Conservation (phyloP, 1,284 basidiomycete species). For the Microbotryum saponariae region DNA sequence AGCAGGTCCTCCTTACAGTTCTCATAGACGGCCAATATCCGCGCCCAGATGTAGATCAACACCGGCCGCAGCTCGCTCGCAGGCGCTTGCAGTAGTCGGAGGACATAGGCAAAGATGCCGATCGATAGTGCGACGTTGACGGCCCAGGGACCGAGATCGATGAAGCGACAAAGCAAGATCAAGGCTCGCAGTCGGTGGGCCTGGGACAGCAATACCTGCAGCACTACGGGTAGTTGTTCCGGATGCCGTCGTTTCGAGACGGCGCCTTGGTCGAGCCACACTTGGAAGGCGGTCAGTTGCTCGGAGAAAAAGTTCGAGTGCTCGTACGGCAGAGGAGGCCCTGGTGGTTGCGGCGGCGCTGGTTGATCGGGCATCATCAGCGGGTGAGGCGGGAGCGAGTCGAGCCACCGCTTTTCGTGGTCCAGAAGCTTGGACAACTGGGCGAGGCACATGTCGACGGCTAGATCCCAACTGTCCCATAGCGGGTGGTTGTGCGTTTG, state of each 20-base stretch:
- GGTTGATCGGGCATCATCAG: conserved; percentile 26
- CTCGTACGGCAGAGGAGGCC: conserved; percentile 52
- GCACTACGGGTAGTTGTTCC: conserved; percentile 91
- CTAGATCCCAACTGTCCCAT: conserved; percentile 97
- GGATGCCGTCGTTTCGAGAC: conserved; percentile 59
- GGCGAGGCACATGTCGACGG: conserved; percentile 87
- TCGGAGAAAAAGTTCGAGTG: conserved; percentile 95
- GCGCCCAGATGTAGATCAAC: conserved; percentile 98
- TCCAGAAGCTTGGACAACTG: conserved; percentile 83
- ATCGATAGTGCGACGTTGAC: conserved; percentile 96
- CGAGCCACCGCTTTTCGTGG: conserved; percentile 51
- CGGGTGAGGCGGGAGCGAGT: conserved; percentile 29
- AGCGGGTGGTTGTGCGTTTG: conserved; percentile 90
- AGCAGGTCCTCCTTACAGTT: conserved; percentile 85
- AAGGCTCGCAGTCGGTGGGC: conserved; percentile 90
- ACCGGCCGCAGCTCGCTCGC: conserved; percentile 92
- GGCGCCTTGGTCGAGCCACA: conserved; percentile 87
- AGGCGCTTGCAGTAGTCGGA: conserved; percentile 88
- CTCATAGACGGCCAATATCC: conserved; percentile 90
- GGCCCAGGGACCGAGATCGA: conserved; percentile 97
- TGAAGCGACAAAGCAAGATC: conserved; percentile 93
- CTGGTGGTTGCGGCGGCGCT: conserved; percentile 40
- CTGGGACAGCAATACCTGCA: conserved; percentile 93
- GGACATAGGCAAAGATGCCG: conserved; percentile 98
- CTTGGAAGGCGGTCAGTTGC: conserved; percentile 93